These are phyloP conservation scores for Triangularia verruculosa DNA, from an alignment of 2,329 filamentous ascomycete species.

Conservation along the genomic window DNA sequence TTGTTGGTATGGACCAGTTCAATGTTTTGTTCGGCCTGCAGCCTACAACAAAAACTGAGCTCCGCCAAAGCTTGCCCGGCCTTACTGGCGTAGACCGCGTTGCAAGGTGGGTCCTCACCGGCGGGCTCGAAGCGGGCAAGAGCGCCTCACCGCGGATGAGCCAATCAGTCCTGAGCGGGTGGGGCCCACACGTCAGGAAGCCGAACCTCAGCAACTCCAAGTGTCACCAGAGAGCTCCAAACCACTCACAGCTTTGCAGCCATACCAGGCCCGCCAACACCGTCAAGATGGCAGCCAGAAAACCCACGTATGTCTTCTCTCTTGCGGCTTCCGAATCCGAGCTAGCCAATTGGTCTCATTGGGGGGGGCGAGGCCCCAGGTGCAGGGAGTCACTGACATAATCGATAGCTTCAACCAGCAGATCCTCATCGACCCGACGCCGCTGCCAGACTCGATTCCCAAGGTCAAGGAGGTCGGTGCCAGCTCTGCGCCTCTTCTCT, in stretches of 20 bases:
- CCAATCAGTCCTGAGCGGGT: conserved; percentile 19
- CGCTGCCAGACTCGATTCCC: conserved; percentile 87
- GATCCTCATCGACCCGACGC: conserved; percentile 91
- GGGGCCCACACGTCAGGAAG: conserved; percentile 22
- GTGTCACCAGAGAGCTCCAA: conserved; percentile 25
- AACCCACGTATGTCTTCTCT: conserved; percentile 51
- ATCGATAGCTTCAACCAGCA: conserved; percentile 82
- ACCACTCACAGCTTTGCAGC: conserved; percentile 28
- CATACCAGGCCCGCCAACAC: conserved; percentile 31
- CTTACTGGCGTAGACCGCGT: background rate
- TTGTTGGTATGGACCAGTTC: background rate
- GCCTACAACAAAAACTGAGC: conserved; percentile 7
- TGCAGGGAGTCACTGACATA: conserved; percentile 6
- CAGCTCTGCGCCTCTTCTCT: conserved; percentile 87
- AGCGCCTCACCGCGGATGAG: background rate
- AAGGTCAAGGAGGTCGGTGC: conserved; percentile 90
- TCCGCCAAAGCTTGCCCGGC: background rate
- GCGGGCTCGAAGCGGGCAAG: too few relatives aligned
- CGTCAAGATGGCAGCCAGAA: conserved; percentile 57
- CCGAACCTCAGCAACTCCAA: conserved; percentile 23
- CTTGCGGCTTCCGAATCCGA: background rate
- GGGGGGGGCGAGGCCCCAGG: background rate
- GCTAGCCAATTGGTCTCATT: conserved; percentile 15
- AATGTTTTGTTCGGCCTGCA: background rate
- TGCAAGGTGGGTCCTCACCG: conserved; percentile 1